Evolutionary conservation across 768 basidiomycete species (phyloP).

Genomic region (Termitomyces sp.): DNA sequence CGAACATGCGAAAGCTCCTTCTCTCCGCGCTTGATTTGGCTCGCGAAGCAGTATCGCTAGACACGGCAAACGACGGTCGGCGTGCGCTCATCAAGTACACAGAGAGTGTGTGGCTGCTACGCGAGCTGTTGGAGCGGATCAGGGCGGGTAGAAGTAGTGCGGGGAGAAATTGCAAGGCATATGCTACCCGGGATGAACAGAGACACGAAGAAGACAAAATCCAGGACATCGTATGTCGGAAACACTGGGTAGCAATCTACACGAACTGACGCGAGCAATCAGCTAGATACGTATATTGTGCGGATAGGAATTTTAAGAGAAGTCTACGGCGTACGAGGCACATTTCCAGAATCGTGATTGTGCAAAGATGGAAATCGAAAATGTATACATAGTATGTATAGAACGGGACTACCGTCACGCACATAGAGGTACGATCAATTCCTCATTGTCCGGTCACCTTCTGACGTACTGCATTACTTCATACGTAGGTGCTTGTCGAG

Average conservation of each 20-base stretch:
- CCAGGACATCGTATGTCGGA: slow-evolving; percentile 7
- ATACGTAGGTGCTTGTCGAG: not conserved
- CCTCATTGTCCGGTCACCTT: not conserved
- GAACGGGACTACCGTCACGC: not conserved
- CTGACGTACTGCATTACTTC: not conserved
- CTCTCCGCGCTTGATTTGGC: slow-evolving; percentile 6
- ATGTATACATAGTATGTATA: no score
- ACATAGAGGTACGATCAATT: not conserved
- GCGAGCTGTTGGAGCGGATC: slow-evolving; percentile 6
- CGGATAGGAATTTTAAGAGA: slow-evolving; percentile 6
- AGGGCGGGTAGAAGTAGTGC: not conserved
- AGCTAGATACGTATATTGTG: slow-evolving; percentile 10
- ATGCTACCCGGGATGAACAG: not conserved
- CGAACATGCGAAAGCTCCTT: slow-evolving; percentile 1
- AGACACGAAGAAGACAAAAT: slow-evolving; percentile 5
- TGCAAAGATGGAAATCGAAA: not conserved
- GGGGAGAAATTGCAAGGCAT: not conserved
- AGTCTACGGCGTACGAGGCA: not conserved
- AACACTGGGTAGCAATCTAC: no score
- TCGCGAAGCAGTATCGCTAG: slow-evolving; percentile 7
- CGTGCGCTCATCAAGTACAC: slow-evolving; percentile 4
- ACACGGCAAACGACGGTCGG: not conserved
- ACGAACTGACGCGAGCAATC: not conserved
- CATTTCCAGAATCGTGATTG: not conserved
- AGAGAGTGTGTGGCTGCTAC: slow-evolving; percentile 9